Evolutionary conservation across 129 eudicot species (phyloP).

Genomic region (Oenanthe sinensis): DNA sequence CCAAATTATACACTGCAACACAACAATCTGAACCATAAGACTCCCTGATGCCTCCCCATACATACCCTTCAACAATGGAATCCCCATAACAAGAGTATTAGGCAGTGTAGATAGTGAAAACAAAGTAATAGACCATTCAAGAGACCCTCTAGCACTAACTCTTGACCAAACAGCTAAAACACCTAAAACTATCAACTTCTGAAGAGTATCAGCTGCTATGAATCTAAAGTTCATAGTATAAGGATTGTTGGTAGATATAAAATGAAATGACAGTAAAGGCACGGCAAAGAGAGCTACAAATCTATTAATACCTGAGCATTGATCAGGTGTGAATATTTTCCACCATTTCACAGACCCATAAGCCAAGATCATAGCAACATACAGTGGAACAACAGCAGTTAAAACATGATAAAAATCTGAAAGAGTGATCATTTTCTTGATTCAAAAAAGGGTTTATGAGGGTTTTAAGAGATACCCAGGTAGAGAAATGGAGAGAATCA

Average conservation of each 20-base stretch:
- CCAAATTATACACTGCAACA: slow-evolving; percentile 52
- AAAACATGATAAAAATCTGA: slow-evolving; percentile 30
- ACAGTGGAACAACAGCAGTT: slow-evolving; percentile 43
- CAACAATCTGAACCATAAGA: slow-evolving; percentile 54
- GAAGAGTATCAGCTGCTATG: slow-evolving; percentile 53
- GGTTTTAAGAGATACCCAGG: slow-evolving; percentile 1
- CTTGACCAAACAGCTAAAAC: slow-evolving; percentile 23
- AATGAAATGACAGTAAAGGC: slow-evolving; percentile 47
- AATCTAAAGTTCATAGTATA: slow-evolving; percentile 48
- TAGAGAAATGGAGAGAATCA: not conserved
- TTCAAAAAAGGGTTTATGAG: not conserved
- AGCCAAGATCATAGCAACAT: slow-evolving; percentile 48
- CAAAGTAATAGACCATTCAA: slow-evolving; percentile 48
- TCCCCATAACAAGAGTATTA: slow-evolving; percentile 54
- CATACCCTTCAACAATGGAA: slow-evolving; percentile 41
- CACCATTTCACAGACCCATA: slow-evolving; percentile 53
- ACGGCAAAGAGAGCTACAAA: slow-evolving; percentile 53
- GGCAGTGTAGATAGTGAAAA: slow-evolving; percentile 57
- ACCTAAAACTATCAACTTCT: slow-evolving; percentile 31
- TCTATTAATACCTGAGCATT: slow-evolving; percentile 54
- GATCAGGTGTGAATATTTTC: slow-evolving; percentile 46
- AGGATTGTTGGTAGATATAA: slow-evolving; percentile 46
- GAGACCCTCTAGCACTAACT: slow-evolving; percentile 24
- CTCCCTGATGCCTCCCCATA: slow-evolving; percentile 36
- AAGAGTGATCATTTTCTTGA: slow-evolving; percentile 32